A percentile compares a stretch with the other conserved stretches of the same genome.
Conservation (phyloP, 495 filamentous ascomycete genomes). For the Penicillium egyptiacum region DNA sequence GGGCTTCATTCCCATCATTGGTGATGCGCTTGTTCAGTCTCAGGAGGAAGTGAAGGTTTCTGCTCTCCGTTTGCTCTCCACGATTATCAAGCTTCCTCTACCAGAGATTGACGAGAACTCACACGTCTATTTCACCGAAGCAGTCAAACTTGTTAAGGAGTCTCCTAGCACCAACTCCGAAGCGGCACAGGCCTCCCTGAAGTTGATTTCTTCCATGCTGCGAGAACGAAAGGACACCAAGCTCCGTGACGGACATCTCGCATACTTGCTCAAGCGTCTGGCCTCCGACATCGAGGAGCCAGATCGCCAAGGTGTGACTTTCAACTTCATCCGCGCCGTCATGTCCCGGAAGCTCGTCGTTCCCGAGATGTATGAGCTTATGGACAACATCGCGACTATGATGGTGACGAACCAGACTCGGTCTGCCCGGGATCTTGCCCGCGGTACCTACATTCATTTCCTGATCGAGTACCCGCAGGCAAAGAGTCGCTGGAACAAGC, state of each 20-base stretch:
- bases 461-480: slow-evolving; percentile 91
- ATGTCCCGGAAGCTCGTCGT: slow-evolving; percentile 82
- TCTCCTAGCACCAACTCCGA: slow-evolving; percentile 76
- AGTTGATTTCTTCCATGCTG: slow-evolving; percentile 80
- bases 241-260: slow-evolving; percentile 77
- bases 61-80: slow-evolving; percentile 75
- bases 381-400: slow-evolving; percentile 83
- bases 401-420: slow-evolving; percentile 96
- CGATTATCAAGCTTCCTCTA: slow-evolving; percentile 82
- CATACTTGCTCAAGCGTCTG: slow-evolving; percentile 78
- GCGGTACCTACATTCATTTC: slow-evolving; percentile 91
- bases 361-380: slow-evolving; percentile 82
- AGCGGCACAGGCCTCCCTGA: slow-evolving; percentile 79
- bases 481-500: slow-evolving; percentile 81
- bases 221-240: slow-evolving; percentile 71
- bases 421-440: slow-evolving; percentile 78
- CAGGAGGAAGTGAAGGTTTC: slow-evolving; percentile 91
- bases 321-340: slow-evolving; percentile 87
- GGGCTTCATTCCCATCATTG: slow-evolving; percentile 84
- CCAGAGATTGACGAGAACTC: slow-evolving; percentile 65
- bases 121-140: slow-evolving; percentile 77
- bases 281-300: slow-evolving; percentile 91
- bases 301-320: slow-evolving; percentile 83
- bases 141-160: slow-evolving; percentile 74
- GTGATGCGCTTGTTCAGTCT: slow-evolving; percentile 74